phyloP scores from a whole-genome alignment of 106 monocot genomes.

The Dioscorea dumetorum region DNA sequence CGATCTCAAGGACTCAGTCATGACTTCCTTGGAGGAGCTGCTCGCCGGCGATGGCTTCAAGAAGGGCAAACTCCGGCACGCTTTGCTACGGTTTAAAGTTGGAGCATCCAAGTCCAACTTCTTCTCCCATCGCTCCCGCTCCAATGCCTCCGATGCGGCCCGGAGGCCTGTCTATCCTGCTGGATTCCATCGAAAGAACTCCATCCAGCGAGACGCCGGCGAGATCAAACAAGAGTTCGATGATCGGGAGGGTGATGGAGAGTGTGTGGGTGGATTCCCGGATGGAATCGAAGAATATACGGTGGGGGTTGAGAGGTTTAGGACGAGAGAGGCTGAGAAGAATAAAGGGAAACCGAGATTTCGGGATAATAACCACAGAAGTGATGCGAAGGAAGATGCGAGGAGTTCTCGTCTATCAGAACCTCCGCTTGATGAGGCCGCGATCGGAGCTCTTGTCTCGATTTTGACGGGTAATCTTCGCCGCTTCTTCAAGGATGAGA shows the following conservation, averaged over 20 bases:
- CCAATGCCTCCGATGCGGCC: neutral
- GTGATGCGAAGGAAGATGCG: neutral
- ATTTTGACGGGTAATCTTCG: slow-evolving; percentile 29
- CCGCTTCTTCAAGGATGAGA: slow-evolving; percentile 28
- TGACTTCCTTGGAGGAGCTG: slow-evolving; percentile 39
- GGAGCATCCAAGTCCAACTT: slow-evolving; percentile 10
- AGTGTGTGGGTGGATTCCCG: too few species aligned
- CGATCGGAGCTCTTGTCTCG: slow-evolving; percentile 24
- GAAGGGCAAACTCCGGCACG: slow-evolving; percentile 5
- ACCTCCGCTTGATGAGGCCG: slow-evolving; percentile 26
- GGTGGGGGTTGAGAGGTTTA: neutral
- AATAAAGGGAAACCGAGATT: slow-evolving; percentile 3
- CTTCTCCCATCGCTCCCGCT: neutral
- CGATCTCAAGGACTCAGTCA: neutral
- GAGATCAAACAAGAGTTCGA: neutral
- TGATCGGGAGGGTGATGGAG: too few species aligned
- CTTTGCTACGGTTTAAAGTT: neutral
- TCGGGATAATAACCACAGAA: neutral
- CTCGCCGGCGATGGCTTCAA: slow-evolving; percentile 43
- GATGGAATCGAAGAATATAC: too few species aligned
- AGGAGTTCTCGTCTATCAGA: neutral
- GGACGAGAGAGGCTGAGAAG: slow-evolving; percentile 5
- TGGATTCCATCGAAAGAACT: neutral
- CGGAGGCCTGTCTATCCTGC: neutral
- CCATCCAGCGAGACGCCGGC: neutral